Percentiles rank a stretch among this genome's conserved stretches.
phyloP scores from a whole-genome alignment of 2,329 filamentous ascomycete species.

The Tolypocladium paradoxum region DNA sequence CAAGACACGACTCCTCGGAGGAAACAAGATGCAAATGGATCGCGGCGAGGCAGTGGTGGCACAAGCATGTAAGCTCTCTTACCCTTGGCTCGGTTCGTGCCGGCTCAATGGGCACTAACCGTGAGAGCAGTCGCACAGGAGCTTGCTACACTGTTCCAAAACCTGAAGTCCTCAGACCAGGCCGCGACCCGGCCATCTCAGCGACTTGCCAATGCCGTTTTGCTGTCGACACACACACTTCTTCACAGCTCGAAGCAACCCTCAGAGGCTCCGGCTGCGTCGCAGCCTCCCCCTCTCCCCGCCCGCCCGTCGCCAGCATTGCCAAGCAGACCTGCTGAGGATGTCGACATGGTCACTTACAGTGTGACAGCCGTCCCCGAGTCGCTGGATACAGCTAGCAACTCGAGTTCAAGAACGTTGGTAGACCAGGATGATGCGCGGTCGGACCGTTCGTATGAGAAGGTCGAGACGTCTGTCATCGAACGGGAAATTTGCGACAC shows the following conservation, averaged over 20 bases:
- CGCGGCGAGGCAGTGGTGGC: conserved; percentile 51
- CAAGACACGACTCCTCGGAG: conserved; percentile 62
- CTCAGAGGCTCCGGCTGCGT: conserved; percentile 10
- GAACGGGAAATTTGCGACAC: conserved; percentile 12
- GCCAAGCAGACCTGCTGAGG: conserved; percentile 17
- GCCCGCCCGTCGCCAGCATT: conserved; percentile 32
- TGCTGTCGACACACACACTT: conserved; percentile 42
- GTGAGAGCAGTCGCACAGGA: conserved; percentile 59
- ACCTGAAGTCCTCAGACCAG: conserved; percentile 54
- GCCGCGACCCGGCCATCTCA: conserved; percentile 60
- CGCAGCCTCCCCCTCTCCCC: conserved; percentile 37
- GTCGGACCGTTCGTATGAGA: conserved; percentile 24
- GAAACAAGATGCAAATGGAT: conserved; percentile 40
- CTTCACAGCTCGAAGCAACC: conserved; percentile 20
- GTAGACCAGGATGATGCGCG: conserved; percentile 31
- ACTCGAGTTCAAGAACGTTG: conserved; percentile 40
- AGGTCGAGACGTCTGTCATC: conserved; percentile 13
- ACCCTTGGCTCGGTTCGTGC: background rate
- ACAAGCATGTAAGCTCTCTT: conserved; percentile 56
- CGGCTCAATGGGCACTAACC: background rate
- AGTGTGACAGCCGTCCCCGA: conserved; percentile 18
- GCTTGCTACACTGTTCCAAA: conserved; percentile 57
- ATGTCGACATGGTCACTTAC: conserved; percentile 23
- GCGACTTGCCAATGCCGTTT: conserved; percentile 68
- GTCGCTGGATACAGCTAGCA: conserved; percentile 30